Evolutionary conservation across 1,284 basidiomycete species (phyloP), one percentile per base, ranked within the genome.

Genomic region (Coriolopsis trogii): DNA sequence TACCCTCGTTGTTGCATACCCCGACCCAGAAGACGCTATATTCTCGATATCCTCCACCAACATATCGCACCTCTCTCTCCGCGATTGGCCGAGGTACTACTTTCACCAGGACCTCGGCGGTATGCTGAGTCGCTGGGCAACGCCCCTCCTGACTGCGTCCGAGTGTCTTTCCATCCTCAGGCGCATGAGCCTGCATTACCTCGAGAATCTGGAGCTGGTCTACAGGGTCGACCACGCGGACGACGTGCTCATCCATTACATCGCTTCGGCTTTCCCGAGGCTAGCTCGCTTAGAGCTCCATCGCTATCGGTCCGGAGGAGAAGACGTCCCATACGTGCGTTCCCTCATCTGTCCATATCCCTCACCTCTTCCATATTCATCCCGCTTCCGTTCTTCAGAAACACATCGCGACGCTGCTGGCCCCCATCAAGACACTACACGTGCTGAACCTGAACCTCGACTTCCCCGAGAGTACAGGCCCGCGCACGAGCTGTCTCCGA

Each of bases 21-120:
- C 51, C 16, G 45, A 52, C 34, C 51, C 51, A 15, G 28, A 43
- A 15, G 51, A 52, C 28, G 45, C 29, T 6, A 52, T 52, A 26
- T 52, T 52, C 41, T 38, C 51, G 3, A 26, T 43, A 7, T 24
- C 44, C n/a, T 21, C 31, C 7, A 25, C 28, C 7, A 38, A 34
- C 8, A 41, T 47, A 18, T 38, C 8, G 1, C 51, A 43, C 13
- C 29, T 52, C 3, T 52, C 51, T 8, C 44, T 52, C 15, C 51
- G 51, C 12, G 51, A 52, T 28, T 52, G 51, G 51, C 51, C 51
- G 15, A 26, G 51, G 12, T 46, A 42, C 26, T 52, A 52, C 33
- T 48, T n/a, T 30, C 30, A 48, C 25, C 30, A 48, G 18, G 46
- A 48, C 6, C 12, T 48, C 15, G 12, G 10, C 30, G 13, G 8